Evolutionary conservation across 768 basidiomycete genomes (phyloP), one percentile per base, ranked within the genome.

Genomic region (Boletus vinaceobasis): DNA sequence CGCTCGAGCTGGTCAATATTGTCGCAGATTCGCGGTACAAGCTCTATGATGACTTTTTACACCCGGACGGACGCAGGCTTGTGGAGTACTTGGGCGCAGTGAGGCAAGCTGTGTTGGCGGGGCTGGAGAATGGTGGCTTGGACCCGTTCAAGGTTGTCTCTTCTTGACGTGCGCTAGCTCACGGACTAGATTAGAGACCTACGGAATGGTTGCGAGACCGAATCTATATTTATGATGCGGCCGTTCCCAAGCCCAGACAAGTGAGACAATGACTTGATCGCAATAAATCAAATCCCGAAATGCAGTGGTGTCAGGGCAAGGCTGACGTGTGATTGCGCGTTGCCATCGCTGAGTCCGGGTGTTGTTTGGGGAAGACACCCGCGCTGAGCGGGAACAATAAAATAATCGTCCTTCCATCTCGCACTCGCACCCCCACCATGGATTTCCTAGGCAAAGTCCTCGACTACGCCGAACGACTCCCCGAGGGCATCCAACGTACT

Each of bases 21-120:
- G 86, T 98, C 7, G 93, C 93, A 0, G 92, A 94, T 68, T 91
- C 92, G 56, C 81, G 90, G 42, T 89, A 90, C 71, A 83, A 83
- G 61, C 71, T 97, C 14, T 93, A 94, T 63, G 84, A 90, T 59
- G 93, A 93, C 68, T 97, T 96, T 70, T 75, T 87, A 26, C 69
- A 61, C 6, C 76, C 79, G 43, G 79, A 81, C 29, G 84, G 84
- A 8, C 76, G 82, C 38, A 73, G 80, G 54, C 68, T 97, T 42
- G 79, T 77, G 8, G 86, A 87, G 53, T 96, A 97, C 67, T 72
- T 97, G 33, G 79, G 78, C 1, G 83, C 83, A 7, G 84, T 98
- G 17, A 74, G 88, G 44, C 80, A 82, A 57, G 88, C 87, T 2
- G 76, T 89, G 21, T 65, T 97, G 61, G 85, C 79, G 15, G 84